phyloP scores from a whole-genome alignment of 2,329 filamentous ascomycete genomes.

The Bipolaris bicolor region DNA sequence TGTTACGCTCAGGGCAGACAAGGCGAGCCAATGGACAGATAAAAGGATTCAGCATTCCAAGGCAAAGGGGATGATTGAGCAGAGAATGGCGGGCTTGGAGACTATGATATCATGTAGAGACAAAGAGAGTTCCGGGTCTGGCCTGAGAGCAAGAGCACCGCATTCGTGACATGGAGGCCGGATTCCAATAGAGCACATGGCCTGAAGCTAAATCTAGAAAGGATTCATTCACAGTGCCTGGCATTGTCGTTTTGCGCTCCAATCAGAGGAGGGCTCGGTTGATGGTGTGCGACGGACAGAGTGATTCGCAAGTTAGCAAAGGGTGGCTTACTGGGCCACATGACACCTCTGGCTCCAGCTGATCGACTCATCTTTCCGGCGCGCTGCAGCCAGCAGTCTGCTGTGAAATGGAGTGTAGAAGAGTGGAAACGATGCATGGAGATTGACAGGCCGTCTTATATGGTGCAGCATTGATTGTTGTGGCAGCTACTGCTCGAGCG shows the following conservation, averaged over 20 bases:
- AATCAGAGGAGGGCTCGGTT: slow-evolving; percentile 36
- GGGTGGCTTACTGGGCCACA: slow-evolving; percentile 49
- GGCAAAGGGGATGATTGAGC: slow-evolving; percentile 31
- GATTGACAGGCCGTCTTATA: slow-evolving; percentile 33
- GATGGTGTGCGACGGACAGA: slow-evolving; percentile 46
- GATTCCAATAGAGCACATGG: slow-evolving; percentile 46
- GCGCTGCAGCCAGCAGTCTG: slow-evolving; percentile 33
- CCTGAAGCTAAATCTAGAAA: slow-evolving; percentile 46
- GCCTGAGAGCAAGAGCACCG: slow-evolving; percentile 34
- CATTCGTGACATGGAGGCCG: slow-evolving; percentile 37
- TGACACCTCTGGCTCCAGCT: slow-evolving; percentile 44
- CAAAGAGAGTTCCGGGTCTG: slow-evolving; percentile 25
- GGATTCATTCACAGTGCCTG: slow-evolving; percentile 45
- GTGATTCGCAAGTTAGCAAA: slow-evolving; percentile 46
- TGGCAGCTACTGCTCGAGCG: slow-evolving; percentile 32
- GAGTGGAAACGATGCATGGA: slow-evolving; percentile 18
- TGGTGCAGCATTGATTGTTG: slow-evolving; percentile 19
- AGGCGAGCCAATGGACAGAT: slow-evolving; percentile 29
- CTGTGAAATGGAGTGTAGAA: slow-evolving; percentile 28
- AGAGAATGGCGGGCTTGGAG: slow-evolving; percentile 27
- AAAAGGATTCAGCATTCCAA: slow-evolving; percentile 30
- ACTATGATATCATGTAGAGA: slow-evolving; percentile 44
- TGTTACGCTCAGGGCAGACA: slow-evolving; percentile 39
- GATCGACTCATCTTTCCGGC: slow-evolving; percentile 43
- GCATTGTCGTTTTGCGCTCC: slow-evolving; percentile 37